phyloP scores from a whole-genome alignment of 1,284 basidiomycete genomes.

The Ceraceosorus guamensis region DNA sequence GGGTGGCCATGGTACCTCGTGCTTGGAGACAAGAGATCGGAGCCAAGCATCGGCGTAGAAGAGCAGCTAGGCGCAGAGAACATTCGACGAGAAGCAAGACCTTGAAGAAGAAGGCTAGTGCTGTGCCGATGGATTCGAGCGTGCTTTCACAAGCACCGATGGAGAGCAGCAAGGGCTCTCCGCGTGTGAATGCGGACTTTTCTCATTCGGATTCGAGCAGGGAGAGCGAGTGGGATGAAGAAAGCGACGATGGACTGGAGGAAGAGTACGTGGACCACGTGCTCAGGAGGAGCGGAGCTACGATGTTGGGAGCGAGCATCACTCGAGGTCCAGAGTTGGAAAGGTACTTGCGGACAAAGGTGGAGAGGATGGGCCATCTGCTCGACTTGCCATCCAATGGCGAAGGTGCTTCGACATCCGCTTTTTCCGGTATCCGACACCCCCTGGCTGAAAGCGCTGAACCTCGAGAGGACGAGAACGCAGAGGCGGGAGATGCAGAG shows the following conservation, averaged over 20 bases:
- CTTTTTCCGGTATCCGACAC: too few species aligned
- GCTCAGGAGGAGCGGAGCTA: slow-evolving; percentile 61
- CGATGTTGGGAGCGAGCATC: slow-evolving; percentile 72
- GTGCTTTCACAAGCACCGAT: slow-evolving; percentile 3
- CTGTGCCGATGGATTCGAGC: slow-evolving; percentile 1
- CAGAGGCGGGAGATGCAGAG: too few species aligned
- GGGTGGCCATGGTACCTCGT: slow-evolving; percentile 88
- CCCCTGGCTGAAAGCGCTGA: too few species aligned
- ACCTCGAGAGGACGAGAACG: too few species aligned
- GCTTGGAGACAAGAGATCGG: slow-evolving; percentile 60
- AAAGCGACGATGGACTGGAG: slow-evolving; percentile 28
- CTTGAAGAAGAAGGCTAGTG: background rate
- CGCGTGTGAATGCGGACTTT: slow-evolving; percentile 15
- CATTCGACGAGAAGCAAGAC: background rate
- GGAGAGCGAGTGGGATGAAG: slow-evolving; percentile 14
- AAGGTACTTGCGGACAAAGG: slow-evolving; percentile 90
- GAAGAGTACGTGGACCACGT: slow-evolving; percentile 44
- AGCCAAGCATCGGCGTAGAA: background rate
- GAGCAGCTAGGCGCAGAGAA: background rate
- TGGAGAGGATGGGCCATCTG: slow-evolving; percentile 93
- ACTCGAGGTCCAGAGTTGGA: slow-evolving; percentile 82
- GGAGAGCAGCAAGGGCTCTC: too few species aligned
- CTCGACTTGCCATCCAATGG: slow-evolving; percentile 57
- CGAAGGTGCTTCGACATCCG: too few species aligned
- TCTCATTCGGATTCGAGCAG: slow-evolving; percentile 11